Evolutionary conservation across 2,329 filamentous ascomycete species (phyloP).

Genomic region (Claviceps arundinis): DNA sequence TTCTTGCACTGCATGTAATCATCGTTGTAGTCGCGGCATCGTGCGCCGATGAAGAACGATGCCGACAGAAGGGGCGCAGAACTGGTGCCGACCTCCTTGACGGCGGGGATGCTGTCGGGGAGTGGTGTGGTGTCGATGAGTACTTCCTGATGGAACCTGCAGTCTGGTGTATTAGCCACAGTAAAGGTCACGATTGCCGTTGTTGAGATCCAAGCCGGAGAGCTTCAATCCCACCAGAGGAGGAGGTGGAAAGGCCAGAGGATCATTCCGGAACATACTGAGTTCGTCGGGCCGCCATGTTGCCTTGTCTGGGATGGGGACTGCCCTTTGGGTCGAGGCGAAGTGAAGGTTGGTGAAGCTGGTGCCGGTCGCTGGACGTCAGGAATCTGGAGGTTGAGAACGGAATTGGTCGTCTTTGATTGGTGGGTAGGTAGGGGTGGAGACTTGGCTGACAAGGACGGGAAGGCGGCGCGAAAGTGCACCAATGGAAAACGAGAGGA

Average conservation of each 20-base stretch:
- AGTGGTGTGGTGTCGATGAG: conserved; percentile 95
- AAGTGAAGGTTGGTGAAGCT: conserved; percentile 15
- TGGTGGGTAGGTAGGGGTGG: conserved; percentile 18
- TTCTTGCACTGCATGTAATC: conserved; percentile 99
- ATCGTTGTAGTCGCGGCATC: conserved; percentile 92
- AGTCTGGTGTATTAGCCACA: conserved; percentile 16
- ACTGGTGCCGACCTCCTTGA: conserved; percentile 84
- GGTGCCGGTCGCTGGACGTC: conserved; percentile 1
- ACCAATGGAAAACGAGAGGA: neutral
- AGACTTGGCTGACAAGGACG: conserved; percentile 14
- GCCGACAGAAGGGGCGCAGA: conserved; percentile 87
- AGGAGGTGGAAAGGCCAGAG: neutral
- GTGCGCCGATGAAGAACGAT: conserved; percentile 90
- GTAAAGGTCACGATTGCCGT: neutral
- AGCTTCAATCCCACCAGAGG: neutral
- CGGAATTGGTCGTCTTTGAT: conserved; percentile 26
- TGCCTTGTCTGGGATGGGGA: conserved; percentile 15
- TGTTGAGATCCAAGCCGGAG: too few species aligned
- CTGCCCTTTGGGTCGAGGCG: conserved; percentile 14
- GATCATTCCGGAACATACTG: conserved; percentile 20
- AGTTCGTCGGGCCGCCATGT: conserved; percentile 29
- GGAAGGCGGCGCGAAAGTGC: neutral
- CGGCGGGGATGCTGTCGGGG: conserved; percentile 79
- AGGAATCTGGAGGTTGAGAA: conserved; percentile 23
- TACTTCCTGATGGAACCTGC: conserved; percentile 84